phyloP scores from a whole-genome alignment of 805 yeast genomes.

The Kuraishia capsulata region DNA sequence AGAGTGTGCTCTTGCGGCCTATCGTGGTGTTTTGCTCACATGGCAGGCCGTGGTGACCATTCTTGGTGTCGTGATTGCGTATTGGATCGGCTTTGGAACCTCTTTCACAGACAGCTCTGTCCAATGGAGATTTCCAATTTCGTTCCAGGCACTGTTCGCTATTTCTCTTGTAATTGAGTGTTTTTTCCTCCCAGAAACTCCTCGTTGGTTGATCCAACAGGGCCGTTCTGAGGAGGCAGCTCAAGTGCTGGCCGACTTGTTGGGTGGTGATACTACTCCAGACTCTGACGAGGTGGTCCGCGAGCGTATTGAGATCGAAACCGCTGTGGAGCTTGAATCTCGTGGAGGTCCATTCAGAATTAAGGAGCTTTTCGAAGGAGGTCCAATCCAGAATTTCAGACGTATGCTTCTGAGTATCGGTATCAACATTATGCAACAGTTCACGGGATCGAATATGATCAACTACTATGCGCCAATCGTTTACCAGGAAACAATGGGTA shows the following conservation, averaged over 20 bases:
- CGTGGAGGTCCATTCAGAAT: neutral
- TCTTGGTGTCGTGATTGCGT: slow-evolving; percentile 32
- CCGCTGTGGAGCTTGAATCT: neutral
- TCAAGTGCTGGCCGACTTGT: too few relatives aligned
- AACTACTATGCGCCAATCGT: slow-evolving; percentile 54
- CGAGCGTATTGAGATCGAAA: slow-evolving; percentile 8
- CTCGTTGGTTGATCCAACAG: slow-evolving; percentile 49
- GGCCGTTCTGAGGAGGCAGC: too few relatives aligned
- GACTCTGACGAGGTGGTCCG: too few relatives aligned
- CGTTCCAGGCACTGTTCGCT: slow-evolving; percentile 32
- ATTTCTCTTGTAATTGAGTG: slow-evolving; percentile 13
- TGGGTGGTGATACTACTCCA: too few relatives aligned
- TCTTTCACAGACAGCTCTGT: slow-evolving; percentile 25
- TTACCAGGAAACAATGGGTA: slow-evolving; percentile 31
- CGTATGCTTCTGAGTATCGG: slow-evolving; percentile 43
- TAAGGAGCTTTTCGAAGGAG: neutral
- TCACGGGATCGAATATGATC: slow-evolving; percentile 60
- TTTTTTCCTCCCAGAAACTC: slow-evolving; percentile 36
- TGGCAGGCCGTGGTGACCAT: slow-evolving; percentile 28
- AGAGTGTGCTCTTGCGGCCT: slow-evolving; percentile 28
- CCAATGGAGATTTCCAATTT: slow-evolving; percentile 37
- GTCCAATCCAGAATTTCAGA: slow-evolving; percentile 12
- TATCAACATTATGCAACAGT: slow-evolving; percentile 54
- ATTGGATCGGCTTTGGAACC: slow-evolving; percentile 34
- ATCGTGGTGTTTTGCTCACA: slow-evolving; percentile 27